Evolutionary conservation across 108 stramenopile genomes (phyloP).

Genomic region (Skeletonema tropicum): DNA sequence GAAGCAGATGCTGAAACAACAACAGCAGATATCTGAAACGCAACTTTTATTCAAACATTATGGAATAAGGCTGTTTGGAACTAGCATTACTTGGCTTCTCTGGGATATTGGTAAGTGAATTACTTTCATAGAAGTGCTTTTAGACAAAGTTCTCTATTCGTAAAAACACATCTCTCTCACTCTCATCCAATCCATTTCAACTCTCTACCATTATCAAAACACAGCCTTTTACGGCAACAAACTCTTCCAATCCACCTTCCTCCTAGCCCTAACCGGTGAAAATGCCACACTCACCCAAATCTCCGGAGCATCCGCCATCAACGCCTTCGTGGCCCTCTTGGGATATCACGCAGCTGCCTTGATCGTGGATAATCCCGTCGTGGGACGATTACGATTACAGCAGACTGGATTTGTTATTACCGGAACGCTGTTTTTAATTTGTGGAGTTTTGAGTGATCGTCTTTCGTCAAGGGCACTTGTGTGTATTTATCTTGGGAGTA

Average conservation of each 20-base stretch:
- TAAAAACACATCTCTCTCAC: too few relatives aligned
- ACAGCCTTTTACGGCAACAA: constrained; percentile 83
- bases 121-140: background rate
- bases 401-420: constrained; percentile 65
- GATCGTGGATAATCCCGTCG: constrained; percentile 59
- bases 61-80: constrained; percentile 70
- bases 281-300: constrained; percentile 53
- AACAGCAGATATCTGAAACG: constrained; percentile 6
- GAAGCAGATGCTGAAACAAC: background rate
- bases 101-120: constrained; percentile 67
- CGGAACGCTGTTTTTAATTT: constrained; percentile 65
- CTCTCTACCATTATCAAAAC: background rate
- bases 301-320: constrained; percentile 56
- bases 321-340: constrained; percentile 71
- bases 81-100: constrained; percentile 62
- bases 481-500: constrained; percentile 60
- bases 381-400: constrained; percentile 67
- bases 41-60: constrained; percentile 53
- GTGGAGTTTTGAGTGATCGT: constrained; percentile 53
- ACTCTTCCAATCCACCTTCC: constrained; percentile 68
- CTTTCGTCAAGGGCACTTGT: constrained; percentile 56
- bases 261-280: constrained; percentile 64
- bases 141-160: too few relatives aligned
- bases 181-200: background rate
- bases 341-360: constrained; percentile 77